Evolutionary conservation across 2,329 filamentous ascomycete genomes (phyloP).

Genomic region (Fusarium sulawesiense): DNA sequence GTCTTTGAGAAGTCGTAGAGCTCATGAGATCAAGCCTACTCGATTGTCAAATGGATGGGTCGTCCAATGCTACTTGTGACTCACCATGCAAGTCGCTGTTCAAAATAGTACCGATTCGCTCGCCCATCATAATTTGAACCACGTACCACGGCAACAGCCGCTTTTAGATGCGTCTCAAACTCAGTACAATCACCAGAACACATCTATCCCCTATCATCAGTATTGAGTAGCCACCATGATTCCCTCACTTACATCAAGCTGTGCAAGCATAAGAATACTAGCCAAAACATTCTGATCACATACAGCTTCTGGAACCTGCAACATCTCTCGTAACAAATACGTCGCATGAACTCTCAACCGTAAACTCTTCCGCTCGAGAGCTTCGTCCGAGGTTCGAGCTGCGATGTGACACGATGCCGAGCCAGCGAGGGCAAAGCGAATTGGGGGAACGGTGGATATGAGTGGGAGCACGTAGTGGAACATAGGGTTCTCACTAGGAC

Average conservation of each 20-base stretch:
- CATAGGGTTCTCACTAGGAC: conserved; percentile 18
- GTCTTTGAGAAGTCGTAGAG: neutral
- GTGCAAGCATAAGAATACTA: conserved; percentile 19
- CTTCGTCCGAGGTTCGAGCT: conserved; percentile 2
- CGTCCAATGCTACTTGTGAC: accelerated
- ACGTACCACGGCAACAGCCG: neutral
- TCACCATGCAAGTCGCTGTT: conserved; percentile 17
- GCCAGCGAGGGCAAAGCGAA: conserved; percentile 16
- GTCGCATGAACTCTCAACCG: conserved; percentile 12
- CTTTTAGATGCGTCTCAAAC: conserved; percentile 16
- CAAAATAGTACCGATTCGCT: conserved; percentile 1
- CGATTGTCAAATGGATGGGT: accelerated
- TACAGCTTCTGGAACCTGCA: neutral
- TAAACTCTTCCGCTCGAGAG: conserved; percentile 5
- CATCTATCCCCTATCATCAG: neutral
- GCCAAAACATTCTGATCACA: conserved; percentile 5
- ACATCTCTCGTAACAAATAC: neutral
- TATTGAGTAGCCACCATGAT: neutral
- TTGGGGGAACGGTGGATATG: neutral
- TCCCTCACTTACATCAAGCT: conserved; percentile 13
- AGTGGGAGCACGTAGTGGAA: conserved; percentile 25
- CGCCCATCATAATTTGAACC: neutral
- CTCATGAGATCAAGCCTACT: conserved; percentile 26
- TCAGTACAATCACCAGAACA: conserved; percentile 19
- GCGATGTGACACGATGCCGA: conserved; percentile 24